Evolutionary conservation across 2,329 filamentous ascomycete species (phyloP).

Genomic region (Alternaria sp.): DNA sequence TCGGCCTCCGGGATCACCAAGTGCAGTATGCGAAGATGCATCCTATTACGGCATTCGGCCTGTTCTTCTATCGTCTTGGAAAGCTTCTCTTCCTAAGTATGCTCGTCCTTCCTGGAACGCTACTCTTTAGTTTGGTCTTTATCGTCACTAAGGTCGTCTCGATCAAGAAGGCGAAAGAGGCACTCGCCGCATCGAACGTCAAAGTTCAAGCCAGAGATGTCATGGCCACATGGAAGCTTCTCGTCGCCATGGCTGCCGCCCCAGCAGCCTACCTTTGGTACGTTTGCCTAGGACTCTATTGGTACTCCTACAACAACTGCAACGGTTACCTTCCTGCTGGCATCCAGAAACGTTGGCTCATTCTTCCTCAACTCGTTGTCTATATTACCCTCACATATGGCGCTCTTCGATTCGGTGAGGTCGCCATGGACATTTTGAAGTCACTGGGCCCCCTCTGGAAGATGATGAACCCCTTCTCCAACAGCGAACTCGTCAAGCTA

Average conservation of each 20-base stretch:
- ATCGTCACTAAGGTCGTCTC: slow-evolving; percentile 49
- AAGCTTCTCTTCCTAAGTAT: slow-evolving; percentile 81
- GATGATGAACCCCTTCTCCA: slow-evolving; percentile 82
- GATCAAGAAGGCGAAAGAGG: slow-evolving; percentile 49
- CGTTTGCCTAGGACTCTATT: slow-evolving; percentile 41
- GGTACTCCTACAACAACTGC: slow-evolving; percentile 68
- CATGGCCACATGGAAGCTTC: slow-evolving; percentile 54
- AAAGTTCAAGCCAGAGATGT: slow-evolving; percentile 52
- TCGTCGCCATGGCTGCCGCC: slow-evolving; percentile 51
- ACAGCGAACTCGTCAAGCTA: slow-evolving; percentile 83
- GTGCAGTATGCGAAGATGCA: slow-evolving; percentile 90
- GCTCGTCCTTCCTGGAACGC: slow-evolving; percentile 82
- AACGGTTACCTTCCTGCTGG: slow-evolving; percentile 82
- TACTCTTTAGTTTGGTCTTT: slow-evolving; percentile 74
- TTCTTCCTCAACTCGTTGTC: slow-evolving; percentile 76
- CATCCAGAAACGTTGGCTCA: slow-evolving; percentile 70
- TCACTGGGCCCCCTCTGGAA: slow-evolving; percentile 87
- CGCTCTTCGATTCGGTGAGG: slow-evolving; percentile 91
- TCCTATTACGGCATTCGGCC: slow-evolving; percentile 75
- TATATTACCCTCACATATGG: slow-evolving; percentile 92
- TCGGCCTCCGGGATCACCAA: slow-evolving; percentile 92
- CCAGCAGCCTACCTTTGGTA: slow-evolving; percentile 47
- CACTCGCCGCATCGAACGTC: slow-evolving; percentile 52
- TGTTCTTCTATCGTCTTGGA: slow-evolving; percentile 78
- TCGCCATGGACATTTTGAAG: slow-evolving; percentile 99